Evolutionary conservation across 208 protist genomes (phyloP), one percentile per base, ranked within the genome.

Genomic region (Acanthamoeba sp.): DNA sequence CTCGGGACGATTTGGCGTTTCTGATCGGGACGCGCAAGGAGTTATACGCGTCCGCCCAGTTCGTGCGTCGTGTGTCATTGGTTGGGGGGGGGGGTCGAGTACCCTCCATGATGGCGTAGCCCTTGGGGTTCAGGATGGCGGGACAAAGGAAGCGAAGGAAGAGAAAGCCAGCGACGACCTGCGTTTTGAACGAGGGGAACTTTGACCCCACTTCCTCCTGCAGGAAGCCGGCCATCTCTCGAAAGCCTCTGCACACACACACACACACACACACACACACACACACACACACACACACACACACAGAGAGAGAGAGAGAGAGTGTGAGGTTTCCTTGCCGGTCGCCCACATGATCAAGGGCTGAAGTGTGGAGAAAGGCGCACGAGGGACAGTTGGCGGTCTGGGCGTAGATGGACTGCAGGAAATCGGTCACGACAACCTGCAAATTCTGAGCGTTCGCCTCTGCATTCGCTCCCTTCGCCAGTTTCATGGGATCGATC

Each of bases 121-220:
- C 78, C 50, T 87, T 87, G 40, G 78, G 78, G 50, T 87, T 87
- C 12, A 87, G 45, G 1, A 87, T 87, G 42, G 50, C 50, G 14
- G 78, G 78, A 22, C 78, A 87, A 34, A 87, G 36, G 50, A 87
- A 87, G 29, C 78, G 78, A 14, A 87, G 78, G 45, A 87, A 87
- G 18, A 87, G 40, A 29, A 87, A 87, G 42, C 78, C 78, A 10
- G 78, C 78, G 10, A 87, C 78, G 42, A 42, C 78, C 40, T 52
- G 45, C 27, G 40, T 52, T 38, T 57, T 52, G 78, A 24, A 32
- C 40, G 40, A 24, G 10, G 78, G 42, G 20, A 87, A 87, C 45
- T 87, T 87, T 2, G 40, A 62, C 4, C 50, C 50, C 29, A 87
- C 78, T 29, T 52, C n/a, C 42, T 57, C 42, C 78, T 59, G 50